A percentile compares a stretch with the other conserved stretches of the same genome.
phyloP scores from a whole-genome alignment of 2,329 filamentous ascomycete species.

The Leptosphaerulina australis region DNA sequence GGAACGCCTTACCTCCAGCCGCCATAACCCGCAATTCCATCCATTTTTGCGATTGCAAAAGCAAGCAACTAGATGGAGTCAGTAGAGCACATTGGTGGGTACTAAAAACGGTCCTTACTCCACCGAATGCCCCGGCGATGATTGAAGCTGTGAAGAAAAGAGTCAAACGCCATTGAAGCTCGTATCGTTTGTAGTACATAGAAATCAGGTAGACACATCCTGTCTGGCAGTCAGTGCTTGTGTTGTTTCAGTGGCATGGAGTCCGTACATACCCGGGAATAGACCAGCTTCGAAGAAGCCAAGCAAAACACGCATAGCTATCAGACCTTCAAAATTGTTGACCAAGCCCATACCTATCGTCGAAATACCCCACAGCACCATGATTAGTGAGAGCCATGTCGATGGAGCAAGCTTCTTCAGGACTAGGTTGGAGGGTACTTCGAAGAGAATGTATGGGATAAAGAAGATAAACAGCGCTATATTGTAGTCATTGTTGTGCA shows the following conservation, averaged over 20 bases:
- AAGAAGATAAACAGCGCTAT: conserved; percentile 50
- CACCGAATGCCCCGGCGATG: conserved; percentile 51
- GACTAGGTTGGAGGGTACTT: conserved; percentile 47
- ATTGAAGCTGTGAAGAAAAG: conserved; percentile 52
- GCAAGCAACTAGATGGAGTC: conserved; percentile 41
- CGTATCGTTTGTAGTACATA: conserved; percentile 53
- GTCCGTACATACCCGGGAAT: conserved; percentile 27
- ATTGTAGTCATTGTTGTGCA: conserved; percentile 47
- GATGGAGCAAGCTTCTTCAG: conserved; percentile 50
- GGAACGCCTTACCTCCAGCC: conserved; percentile 38
- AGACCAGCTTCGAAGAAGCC: conserved; percentile 50
- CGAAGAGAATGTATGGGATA: conserved; percentile 47
- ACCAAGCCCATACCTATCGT: conserved; percentile 56
- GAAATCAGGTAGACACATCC: conserved; percentile 42
- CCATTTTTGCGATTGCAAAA: conserved; percentile 64
- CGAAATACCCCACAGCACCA: conserved; percentile 50
- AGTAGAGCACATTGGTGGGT: not conserved
- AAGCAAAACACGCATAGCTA: conserved; percentile 53
- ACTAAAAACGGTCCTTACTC: conserved; percentile 28
- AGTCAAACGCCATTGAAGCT: conserved; percentile 51
- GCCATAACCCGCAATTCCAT: conserved; percentile 55
- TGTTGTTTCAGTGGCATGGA: not conserved
- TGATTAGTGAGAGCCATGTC: conserved; percentile 48
- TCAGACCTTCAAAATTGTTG: conserved; percentile 54
- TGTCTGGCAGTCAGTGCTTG: conserved; percentile 5